These are phyloP conservation scores for Penicillium vulpinum DNA, from an alignment of 2,329 filamentous ascomycete genomes.

Conservation along the genomic window DNA sequence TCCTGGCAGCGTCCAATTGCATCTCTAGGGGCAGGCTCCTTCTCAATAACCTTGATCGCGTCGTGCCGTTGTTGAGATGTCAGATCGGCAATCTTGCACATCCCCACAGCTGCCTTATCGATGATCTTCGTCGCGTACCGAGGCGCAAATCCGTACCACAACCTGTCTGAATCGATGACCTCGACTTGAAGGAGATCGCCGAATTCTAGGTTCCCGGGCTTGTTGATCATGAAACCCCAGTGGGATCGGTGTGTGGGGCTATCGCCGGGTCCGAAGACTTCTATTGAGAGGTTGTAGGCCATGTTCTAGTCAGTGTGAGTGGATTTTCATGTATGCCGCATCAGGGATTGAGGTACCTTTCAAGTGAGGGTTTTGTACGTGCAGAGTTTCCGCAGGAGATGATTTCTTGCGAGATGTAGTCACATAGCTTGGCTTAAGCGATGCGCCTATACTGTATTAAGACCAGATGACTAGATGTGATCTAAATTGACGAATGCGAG, in stretches of 20 bases:
- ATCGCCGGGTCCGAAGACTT: constrained; percentile 25
- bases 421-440: not conserved
- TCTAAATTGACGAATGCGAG: not conserved
- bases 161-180: constrained; percentile 19
- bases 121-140: constrained; percentile 23
- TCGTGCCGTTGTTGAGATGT: constrained; percentile 17
- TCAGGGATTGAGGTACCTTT: too few relatives aligned
- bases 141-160: constrained; percentile 28
- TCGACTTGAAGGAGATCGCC: constrained; percentile 32
- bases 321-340: not conserved
- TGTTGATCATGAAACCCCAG: constrained; percentile 28
- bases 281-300: constrained; percentile 24
- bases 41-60: constrained; percentile 20
- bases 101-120: constrained; percentile 24
- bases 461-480: constrained; percentile 5
- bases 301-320: constrained; percentile 1
- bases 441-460: not conserved
- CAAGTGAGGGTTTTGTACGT: not conserved
- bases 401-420: not conserved
- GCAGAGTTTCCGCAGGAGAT: not conserved
- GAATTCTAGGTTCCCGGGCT: constrained; percentile 12
- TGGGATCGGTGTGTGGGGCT: constrained; percentile 25
- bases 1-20: constrained; percentile 25
- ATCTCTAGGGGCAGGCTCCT: constrained; percentile 22
- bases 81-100: constrained; percentile 21